Conservation (phyloP, 495 filamentous ascomycete genomes). For the Talaromyces trachyspermus region DNA sequence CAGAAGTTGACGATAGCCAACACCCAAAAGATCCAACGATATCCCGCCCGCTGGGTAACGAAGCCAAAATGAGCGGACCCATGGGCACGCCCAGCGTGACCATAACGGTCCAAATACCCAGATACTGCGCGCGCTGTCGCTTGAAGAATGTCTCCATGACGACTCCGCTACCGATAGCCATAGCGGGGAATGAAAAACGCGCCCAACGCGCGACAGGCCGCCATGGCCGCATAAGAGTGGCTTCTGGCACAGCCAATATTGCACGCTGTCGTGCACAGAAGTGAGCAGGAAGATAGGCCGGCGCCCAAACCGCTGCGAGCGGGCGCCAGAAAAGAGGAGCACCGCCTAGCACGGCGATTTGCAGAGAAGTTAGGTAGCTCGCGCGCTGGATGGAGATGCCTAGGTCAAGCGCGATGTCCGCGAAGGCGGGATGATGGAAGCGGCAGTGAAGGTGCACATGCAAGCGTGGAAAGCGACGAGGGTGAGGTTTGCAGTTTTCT, state of each 20-base stretch:
- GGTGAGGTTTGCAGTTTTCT: conserved; percentile 34
- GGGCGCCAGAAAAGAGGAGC: conserved; percentile 34
- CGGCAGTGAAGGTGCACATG: conserved; percentile 37
- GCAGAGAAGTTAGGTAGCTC: conserved; percentile 28
- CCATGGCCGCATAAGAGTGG: conserved; percentile 19
- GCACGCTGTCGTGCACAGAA: no score
- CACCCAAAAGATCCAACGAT: conserved; percentile 21
- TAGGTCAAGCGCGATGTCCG: conserved; percentile 24
- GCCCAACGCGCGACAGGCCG: conserved; percentile 31
- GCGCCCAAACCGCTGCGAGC: conserved; percentile 33
- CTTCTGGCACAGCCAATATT: conserved; percentile 23
- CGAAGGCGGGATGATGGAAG: conserved; percentile 33
- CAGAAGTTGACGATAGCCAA: conserved; percentile 35
- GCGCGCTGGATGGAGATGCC: conserved; percentile 18
- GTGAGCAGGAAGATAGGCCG: no score
- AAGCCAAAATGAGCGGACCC: conserved; percentile 29
- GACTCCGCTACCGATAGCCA: conserved; percentile 37
- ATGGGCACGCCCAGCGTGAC: conserved; percentile 33
- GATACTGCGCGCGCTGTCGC: conserved; percentile 33
- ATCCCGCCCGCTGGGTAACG: conserved; percentile 20
- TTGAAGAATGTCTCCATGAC: conserved; percentile 42
- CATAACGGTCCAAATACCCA: conserved; percentile 41
- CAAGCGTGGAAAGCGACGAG: conserved; percentile 35
- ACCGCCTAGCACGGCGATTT: conserved; percentile 29
- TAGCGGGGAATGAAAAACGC: conserved; percentile 31